Conservation (phyloP, 2,329 filamentous ascomycete genomes). For the Blumeria hordei region DNA sequence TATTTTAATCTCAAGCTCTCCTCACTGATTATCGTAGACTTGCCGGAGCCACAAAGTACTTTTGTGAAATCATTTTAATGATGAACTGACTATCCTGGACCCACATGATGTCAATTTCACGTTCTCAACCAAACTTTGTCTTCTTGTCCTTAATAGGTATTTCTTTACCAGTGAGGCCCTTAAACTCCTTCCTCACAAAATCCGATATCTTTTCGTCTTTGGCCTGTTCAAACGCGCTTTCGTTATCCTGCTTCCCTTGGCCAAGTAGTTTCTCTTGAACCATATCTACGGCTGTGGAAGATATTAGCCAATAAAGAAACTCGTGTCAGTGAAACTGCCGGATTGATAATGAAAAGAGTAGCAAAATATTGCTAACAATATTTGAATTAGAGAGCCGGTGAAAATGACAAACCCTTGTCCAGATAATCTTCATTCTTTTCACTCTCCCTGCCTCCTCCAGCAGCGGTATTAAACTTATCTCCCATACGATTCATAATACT, state of each 20-base stretch:
- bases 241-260: constrained; percentile 46
- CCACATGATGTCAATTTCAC: too few species aligned
- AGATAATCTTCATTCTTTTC: constrained; percentile 68
- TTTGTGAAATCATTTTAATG: too few species aligned
- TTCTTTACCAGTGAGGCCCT: constrained; percentile 40
- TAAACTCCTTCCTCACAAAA: constrained; percentile 47
- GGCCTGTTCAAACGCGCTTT: constrained; percentile 51
- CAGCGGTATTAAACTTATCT: constrained; percentile 45
- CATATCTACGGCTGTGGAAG: constrained; percentile 39
- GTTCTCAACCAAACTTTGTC: constrained; percentile 15
- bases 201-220: constrained; percentile 63
- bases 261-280: constrained; percentile 55
- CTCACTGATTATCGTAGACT: too few species aligned
- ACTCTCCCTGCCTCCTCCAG: constrained; percentile 46
- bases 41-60: too few species aligned
- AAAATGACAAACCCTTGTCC: constrained; percentile 40
- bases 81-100: too few species aligned
- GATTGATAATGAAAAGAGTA: too few species aligned
- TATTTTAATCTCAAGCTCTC: too few species aligned
- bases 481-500: constrained; percentile 33
- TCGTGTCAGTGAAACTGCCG: not conserved
- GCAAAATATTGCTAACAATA: too few species aligned
- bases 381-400: not conserved
- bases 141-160: constrained; percentile 48
- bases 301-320: not conserved